phyloP scores from a whole-genome alignment of 306 rosid species.

The Leucaena leucocephala region DNA sequence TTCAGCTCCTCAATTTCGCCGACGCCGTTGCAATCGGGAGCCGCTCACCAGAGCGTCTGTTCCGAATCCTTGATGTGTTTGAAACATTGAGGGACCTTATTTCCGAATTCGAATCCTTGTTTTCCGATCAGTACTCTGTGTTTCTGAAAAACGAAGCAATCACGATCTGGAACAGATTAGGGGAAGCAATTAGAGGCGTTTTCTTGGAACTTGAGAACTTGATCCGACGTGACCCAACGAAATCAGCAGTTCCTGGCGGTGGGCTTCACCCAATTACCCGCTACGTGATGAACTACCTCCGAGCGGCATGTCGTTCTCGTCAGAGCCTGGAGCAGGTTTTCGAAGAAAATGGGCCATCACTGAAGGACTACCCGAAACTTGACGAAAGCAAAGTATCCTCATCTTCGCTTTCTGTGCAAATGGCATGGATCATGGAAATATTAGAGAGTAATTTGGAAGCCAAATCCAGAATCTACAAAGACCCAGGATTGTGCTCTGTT shows the following conservation, averaged over 20 bases:
- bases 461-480: conserved; percentile 78
- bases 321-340: conserved; percentile 78
- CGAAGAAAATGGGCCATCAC: conserved; percentile 60
- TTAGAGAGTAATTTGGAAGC: conserved; percentile 88
- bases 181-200: conserved; percentile 83
- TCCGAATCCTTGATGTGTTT: conserved; percentile 75
- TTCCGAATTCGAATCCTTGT: conserved; percentile 70
- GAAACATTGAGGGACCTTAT: conserved; percentile 79
- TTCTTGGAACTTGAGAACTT: conserved; percentile 95
- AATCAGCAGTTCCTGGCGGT: conserved; percentile 79
- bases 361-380: conserved; percentile 54
- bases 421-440: conserved; percentile 93
- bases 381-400: conserved; percentile 49
- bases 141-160: conserved; percentile 73
- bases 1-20: conserved; percentile 80
- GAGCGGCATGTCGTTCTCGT: conserved; percentile 79
- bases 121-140: conserved; percentile 77
- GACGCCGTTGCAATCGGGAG: conserved; percentile 82
- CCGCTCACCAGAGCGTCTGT: conserved; percentile 84
- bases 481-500: conserved; percentile 65
- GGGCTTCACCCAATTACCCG: conserved; percentile 94
- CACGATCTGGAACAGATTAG: conserved; percentile 86
- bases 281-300: conserved; percentile 93
- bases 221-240: conserved; percentile 85
- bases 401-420: conserved; percentile 70